A percentile compares a stretch with the other conserved stretches of the same genome.
Conservation (phyloP, 2,329 filamentous ascomycete genomes). For the Trichophyton schoenleinii region DNA sequence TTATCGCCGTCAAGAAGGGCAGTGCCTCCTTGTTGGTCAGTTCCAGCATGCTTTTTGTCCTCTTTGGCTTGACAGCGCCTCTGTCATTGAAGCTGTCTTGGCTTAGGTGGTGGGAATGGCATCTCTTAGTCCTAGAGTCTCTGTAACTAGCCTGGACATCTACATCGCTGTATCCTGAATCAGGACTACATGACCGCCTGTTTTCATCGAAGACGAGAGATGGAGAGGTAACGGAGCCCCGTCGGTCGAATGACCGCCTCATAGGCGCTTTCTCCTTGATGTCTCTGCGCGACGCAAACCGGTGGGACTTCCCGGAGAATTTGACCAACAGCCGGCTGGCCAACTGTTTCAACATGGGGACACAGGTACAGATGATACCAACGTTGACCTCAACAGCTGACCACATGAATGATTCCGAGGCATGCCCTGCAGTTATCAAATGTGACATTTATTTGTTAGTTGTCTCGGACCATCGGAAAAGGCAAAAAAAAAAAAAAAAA, state of each 20-base stretch:
- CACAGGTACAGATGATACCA: conserved; percentile 78
- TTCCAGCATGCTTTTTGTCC: conserved; percentile 46
- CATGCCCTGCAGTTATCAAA: conserved; percentile 48
- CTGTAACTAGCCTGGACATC: background rate
- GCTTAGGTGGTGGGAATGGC: background rate
- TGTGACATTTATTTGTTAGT: background rate
- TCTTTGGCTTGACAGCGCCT: conserved; percentile 35
- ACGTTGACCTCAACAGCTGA: conserved; percentile 82
- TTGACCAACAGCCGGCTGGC: conserved; percentile 51
- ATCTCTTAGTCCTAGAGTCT: background rate
- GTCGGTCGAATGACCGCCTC: background rate
- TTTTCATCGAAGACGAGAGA: background rate
- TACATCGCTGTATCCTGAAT: background rate
- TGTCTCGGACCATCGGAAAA: background rate
- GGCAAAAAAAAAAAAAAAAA: no score
- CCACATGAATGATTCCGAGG: conserved; percentile 83
- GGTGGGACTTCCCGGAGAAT: conserved; percentile 40
- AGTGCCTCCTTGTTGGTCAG: conserved; percentile 46
- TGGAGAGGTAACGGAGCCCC: background rate
- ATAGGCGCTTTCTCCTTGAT: conserved; percentile 10
- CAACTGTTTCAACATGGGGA: conserved; percentile 83
- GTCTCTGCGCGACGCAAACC: conserved; percentile 13
- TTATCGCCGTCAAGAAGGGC: conserved; percentile 51
- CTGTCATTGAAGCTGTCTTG: conserved; percentile 29
- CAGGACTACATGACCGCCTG: background rate